A percentile compares a stretch with the other conserved stretches of the same genome.
These are phyloP conservation scores for Wickerhamomyces mucosus DNA, from an alignment of 805 yeast genomes.

Conservation along the genomic window DNA sequence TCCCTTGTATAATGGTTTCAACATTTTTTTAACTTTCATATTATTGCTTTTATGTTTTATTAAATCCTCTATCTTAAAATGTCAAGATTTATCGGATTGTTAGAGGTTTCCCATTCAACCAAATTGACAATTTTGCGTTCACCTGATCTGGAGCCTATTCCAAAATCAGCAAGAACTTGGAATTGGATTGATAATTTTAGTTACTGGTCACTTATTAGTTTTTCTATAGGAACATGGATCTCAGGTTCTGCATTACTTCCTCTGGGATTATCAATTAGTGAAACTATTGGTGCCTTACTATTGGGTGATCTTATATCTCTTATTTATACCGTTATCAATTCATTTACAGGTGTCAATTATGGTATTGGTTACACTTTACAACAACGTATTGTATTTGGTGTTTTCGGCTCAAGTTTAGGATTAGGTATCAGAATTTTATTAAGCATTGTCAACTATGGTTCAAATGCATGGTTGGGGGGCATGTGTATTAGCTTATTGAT, in stretches of 20 bases:
- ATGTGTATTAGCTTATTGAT: slow-evolving; percentile 28
- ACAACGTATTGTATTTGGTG: slow-evolving; percentile 38
- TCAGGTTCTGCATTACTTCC: slow-evolving; percentile 35
- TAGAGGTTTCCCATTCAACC: no score
- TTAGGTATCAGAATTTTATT: slow-evolving; percentile 32
- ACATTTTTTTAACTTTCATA: no score
- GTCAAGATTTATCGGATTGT: no score
- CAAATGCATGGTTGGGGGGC: slow-evolving; percentile 37
- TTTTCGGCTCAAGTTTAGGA: slow-evolving; percentile 33
- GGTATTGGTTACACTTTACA: slow-evolving; percentile 39
- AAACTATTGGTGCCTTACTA: slow-evolving; percentile 32
- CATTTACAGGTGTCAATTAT: slow-evolving; percentile 39
- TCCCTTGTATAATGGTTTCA: no score
- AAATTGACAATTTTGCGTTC: no score
- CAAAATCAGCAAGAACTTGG: slow-evolving; percentile 24
- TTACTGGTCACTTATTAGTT: slow-evolving; percentile 36
- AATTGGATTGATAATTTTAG: slow-evolving; percentile 31
- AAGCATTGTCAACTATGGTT: slow-evolving; percentile 39
- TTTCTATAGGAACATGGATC: slow-evolving; percentile 36
- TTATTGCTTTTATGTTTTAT: no score
- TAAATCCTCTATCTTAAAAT: no score
- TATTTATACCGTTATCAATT: slow-evolving; percentile 33
- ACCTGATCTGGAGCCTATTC: slow-evolving; percentile 12
- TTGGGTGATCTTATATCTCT: slow-evolving; percentile 39
- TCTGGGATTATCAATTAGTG: slow-evolving; percentile 35